Evolutionary conservation across 176 grass and related monocot species (phyloP).

Genomic region (Poa annua): DNA sequence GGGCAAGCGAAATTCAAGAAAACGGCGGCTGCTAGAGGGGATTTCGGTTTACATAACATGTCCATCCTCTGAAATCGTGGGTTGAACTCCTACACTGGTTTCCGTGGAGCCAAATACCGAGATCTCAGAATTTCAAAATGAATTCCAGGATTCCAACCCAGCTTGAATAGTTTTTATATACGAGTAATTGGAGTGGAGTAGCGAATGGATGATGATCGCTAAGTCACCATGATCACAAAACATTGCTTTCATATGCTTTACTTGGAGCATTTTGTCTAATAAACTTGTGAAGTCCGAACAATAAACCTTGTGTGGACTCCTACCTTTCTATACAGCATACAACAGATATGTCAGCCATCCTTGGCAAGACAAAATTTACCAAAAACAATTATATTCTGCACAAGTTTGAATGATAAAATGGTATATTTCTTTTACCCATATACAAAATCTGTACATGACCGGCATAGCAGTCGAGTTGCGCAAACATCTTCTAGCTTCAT

Average conservation of each 20-base stretch:
- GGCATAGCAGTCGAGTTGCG: neutral
- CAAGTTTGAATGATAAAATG: neutral
- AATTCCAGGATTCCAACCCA: too few relatives aligned
- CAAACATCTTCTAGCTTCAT: neutral
- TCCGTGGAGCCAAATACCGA: too few relatives aligned
- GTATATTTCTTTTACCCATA: neutral
- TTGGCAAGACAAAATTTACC: neutral
- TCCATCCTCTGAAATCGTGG: too few relatives aligned
- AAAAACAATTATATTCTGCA: neutral
- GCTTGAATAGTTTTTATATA: neutral
- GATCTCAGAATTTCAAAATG: too few relatives aligned
- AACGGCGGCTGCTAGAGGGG: too few relatives aligned
- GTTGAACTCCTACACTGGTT: too few relatives aligned
- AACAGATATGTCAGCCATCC: neutral
- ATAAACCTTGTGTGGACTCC: neutral
- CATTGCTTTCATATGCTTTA: neutral
- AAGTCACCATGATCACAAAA: neutral
- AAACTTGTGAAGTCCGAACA: neutral
- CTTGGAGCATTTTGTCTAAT: neutral
- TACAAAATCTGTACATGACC: neutral
- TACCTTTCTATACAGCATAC: constrained; percentile 14
- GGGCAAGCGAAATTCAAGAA: too few relatives aligned
- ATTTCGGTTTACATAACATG: too few relatives aligned
- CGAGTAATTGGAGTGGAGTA: neutral
- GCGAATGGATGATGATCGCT: neutral